A percentile compares a stretch with the other conserved stretches of the same genome.
These are phyloP conservation scores for Eutrema japonicum DNA, from an alignment of 345 rosid species.

Conservation along the genomic window DNA sequence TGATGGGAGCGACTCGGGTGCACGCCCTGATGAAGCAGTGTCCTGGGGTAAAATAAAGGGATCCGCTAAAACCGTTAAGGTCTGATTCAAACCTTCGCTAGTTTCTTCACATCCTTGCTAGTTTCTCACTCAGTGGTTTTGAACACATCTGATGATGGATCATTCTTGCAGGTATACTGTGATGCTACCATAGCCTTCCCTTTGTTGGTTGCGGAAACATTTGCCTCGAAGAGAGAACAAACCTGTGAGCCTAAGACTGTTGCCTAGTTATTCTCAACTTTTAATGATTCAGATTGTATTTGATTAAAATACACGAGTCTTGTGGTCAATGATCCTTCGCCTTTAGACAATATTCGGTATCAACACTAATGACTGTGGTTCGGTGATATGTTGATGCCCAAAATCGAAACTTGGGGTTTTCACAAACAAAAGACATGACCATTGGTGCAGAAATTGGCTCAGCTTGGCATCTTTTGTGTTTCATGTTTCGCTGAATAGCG, in stretches of 20 bases:
- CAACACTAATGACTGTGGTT: background rate
- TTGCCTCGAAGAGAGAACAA: constrained; percentile 60
- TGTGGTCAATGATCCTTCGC: background rate
- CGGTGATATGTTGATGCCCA: background rate
- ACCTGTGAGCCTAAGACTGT: constrained; percentile 17
- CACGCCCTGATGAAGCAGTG: constrained; percentile 92
- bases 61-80: constrained; percentile 90
- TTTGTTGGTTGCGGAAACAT: constrained; percentile 88
- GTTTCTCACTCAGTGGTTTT: background rate
- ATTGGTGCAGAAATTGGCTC: background rate
- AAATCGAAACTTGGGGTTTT: background rate
- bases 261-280: background rate
- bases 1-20: constrained; percentile 99
- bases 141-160: constrained; percentile 8
- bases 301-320: background rate
- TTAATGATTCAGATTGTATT: background rate
- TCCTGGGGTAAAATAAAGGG: constrained; percentile 93
- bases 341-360: background rate
- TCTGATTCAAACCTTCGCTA: constrained; percentile 26
- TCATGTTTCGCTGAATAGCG: background rate
- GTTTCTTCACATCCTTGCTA: constrained; percentile 2
- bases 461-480: background rate
- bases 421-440: background rate
- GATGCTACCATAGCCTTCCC: constrained; percentile 99
- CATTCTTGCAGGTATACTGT: constrained; percentile 72